These are phyloP conservation scores for Pleurotus eryngii DNA, from an alignment of 768 basidiomycete genomes.

Conservation along the genomic window DNA sequence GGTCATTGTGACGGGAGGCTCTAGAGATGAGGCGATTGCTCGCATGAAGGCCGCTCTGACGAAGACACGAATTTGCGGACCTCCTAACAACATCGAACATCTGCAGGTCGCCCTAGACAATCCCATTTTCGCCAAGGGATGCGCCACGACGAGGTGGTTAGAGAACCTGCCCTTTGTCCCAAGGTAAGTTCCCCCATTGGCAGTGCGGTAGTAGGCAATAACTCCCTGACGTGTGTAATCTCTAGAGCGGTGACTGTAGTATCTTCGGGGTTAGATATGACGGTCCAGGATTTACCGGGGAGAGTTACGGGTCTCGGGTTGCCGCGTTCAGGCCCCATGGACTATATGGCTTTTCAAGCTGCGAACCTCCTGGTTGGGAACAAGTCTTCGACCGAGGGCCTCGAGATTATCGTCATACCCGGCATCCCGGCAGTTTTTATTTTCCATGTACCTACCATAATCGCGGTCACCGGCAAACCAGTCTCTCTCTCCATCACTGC, in stretches of 20 bases:
- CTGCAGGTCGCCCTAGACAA: slow-evolving; percentile 41
- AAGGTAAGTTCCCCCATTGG: slow-evolving; percentile 22
- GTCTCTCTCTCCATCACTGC: slow-evolving; percentile 11
- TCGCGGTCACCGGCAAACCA: slow-evolving; percentile 55
- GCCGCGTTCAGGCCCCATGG: slow-evolving; percentile 65
- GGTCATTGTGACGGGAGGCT: slow-evolving; percentile 47
- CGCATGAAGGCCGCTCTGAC: slow-evolving; percentile 38
- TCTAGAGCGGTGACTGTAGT: slow-evolving; percentile 50
- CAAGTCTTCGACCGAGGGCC: slow-evolving; percentile 39
- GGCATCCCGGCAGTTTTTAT: slow-evolving; percentile 39
- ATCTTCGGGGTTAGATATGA: slow-evolving; percentile 51
- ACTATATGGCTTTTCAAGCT: slow-evolving; percentile 48
- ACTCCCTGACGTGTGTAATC: background rate
- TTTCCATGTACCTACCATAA: slow-evolving; percentile 47
- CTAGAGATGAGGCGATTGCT: slow-evolving; percentile 41
- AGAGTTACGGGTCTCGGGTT: slow-evolving; percentile 53
- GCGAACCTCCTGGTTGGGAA: slow-evolving; percentile 64
- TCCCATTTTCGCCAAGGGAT: slow-evolving; percentile 36
- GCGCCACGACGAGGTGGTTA: slow-evolving; percentile 48
- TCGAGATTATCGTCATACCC: slow-evolving; percentile 52
- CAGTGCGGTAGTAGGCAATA: too few relatives aligned
- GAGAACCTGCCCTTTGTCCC: slow-evolving; percentile 39
- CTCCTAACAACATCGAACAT: slow-evolving; percentile 58
- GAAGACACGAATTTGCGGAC: slow-evolving; percentile 45
- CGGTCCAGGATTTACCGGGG: slow-evolving; percentile 57